Percentiles rank a stretch among this genome's conserved stretches.
phyloP scores from a whole-genome alignment of 495 filamentous ascomycete genomes.

The Annulohypoxylon stygium region DNA sequence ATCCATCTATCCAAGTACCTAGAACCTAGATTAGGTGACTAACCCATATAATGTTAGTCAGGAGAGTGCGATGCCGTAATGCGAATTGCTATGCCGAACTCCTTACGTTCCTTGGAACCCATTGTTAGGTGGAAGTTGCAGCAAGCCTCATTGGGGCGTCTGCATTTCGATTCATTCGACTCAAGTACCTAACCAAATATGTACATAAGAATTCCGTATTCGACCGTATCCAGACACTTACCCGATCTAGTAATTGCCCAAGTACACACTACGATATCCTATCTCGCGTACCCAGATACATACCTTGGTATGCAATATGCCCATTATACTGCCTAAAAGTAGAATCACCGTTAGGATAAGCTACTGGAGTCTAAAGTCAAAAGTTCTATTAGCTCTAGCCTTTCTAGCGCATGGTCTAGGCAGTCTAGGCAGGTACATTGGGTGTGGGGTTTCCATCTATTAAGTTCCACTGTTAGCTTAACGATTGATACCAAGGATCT shows the following conservation, averaged over 20 bases:
- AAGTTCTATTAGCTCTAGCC: conserved; percentile 26
- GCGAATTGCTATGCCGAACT: background rate
- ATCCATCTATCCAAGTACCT: background rate
- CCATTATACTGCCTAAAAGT: conserved; percentile 5
- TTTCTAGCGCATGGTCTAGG: conserved; percentile 28
- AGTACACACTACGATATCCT: background rate
- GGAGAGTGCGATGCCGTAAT: background rate
- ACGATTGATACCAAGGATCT: conserved; percentile 47
- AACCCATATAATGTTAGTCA: background rate
- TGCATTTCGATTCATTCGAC: background rate
- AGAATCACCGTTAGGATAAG: conserved; percentile 40
- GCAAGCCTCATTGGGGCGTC: background rate
- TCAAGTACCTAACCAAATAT: background rate
- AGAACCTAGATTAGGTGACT: background rate
- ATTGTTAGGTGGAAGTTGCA: background rate
- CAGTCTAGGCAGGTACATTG: conserved; percentile 25
- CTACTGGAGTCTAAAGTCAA: conserved; percentile 37
- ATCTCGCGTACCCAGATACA: background rate
- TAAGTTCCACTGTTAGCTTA: conserved; percentile 33
- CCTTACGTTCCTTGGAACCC: conserved; percentile 2
- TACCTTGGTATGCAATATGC: background rate
- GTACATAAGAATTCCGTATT: conserved; percentile 28
- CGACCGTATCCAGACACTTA: conserved; percentile 10
- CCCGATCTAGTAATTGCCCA: background rate
- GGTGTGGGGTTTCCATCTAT: conserved; percentile 32